These are phyloP conservation scores for Leptodontidium sp. DNA, from an alignment of 2,329 filamentous ascomycete species.

Conservation along the genomic window DNA sequence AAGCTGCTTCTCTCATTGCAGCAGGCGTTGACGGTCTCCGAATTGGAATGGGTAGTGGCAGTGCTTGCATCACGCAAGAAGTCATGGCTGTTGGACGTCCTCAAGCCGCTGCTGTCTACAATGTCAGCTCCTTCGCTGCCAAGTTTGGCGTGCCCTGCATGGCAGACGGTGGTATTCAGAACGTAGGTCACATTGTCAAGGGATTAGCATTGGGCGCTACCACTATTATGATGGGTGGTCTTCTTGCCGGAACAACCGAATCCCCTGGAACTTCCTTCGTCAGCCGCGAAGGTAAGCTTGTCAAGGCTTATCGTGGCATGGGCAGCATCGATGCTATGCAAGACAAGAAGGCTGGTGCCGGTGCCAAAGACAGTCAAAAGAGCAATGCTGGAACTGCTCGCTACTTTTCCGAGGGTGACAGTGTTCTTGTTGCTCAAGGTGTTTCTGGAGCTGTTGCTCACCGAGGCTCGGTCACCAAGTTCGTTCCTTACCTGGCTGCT, in stretches of 20 bases:
- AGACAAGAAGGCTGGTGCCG: conserved; percentile 94
- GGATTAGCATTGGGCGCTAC: conserved; percentile 92
- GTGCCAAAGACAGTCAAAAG: conserved; percentile 75
- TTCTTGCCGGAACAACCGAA: conserved; percentile 95
- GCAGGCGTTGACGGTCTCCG: conserved; percentile 95
- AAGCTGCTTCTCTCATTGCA: conserved; percentile 90
- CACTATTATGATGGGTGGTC: conserved; percentile 99
- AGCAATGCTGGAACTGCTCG: conserved; percentile 95
- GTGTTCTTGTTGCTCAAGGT: conserved; percentile 94
- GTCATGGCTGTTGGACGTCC: conserved; percentile 99
- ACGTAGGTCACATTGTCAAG: conserved; percentile 99
- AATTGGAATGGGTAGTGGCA: conserved; percentile 98
- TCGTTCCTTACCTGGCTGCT: conserved; percentile 93
- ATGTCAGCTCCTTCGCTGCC: conserved; percentile 87
- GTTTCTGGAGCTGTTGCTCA: conserved; percentile 88
- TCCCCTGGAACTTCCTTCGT: conserved; percentile 97
- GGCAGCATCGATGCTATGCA: conserved; percentile 99
- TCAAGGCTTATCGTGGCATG: conserved; percentile 99
- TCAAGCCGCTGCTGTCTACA: conserved; percentile 92
- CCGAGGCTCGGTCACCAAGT: conserved; percentile 87
- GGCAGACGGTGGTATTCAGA: conserved; percentile 96
- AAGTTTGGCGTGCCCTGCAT: conserved; percentile 97
- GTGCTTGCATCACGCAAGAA: conserved; percentile 98
- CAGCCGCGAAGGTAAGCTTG: conserved; percentile 93
- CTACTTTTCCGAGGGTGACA: conserved; percentile 98